A percentile compares a stretch with the other conserved stretches of the same genome.
phyloP scores from a whole-genome alignment of 495 filamentous ascomycete genomes.

The Penicillium tannophilum region DNA sequence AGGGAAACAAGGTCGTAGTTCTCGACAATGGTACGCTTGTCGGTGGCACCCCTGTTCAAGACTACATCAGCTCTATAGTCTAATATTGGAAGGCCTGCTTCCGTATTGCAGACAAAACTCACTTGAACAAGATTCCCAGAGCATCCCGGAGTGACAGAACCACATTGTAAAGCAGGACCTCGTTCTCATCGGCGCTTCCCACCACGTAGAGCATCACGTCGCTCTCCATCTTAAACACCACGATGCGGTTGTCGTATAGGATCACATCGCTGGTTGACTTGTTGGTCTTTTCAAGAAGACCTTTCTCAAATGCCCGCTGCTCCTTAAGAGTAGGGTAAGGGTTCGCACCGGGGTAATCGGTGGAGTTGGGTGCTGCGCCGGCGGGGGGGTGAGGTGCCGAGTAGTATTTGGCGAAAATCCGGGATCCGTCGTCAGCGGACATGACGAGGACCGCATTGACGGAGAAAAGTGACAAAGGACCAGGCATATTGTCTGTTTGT shows the following conservation, averaged over 20 bases:
- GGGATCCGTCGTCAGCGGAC: slow-evolving; percentile 80
- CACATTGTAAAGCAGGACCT: slow-evolving; percentile 93
- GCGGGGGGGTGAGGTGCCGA: slow-evolving; percentile 76
- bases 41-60: slow-evolving; percentile 74
- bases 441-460: slow-evolving; percentile 93
- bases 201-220: slow-evolving; percentile 98
- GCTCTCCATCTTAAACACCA: slow-evolving; percentile 96
- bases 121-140: slow-evolving; percentile 92
- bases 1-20: slow-evolving; percentile 94
- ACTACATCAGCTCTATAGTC: background rate
- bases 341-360: slow-evolving; percentile 64
- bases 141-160: slow-evolving; percentile 86
- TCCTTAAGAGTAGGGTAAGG: slow-evolving; percentile 90
- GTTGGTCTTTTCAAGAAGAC: slow-evolving; percentile 90
- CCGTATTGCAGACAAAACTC: slow-evolving; percentile 28
- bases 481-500: slow-evolving; percentile 41
- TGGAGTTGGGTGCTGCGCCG: slow-evolving; percentile 49
- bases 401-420: slow-evolving; percentile 97
- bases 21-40: slow-evolving; percentile 96
- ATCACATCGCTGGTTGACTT: slow-evolving; percentile 96
- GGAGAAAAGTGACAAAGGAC: slow-evolving; percentile 78
- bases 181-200: slow-evolving; percentile 89
- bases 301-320: slow-evolving; percentile 95
- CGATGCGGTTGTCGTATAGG: slow-evolving; percentile 90
- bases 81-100: background rate